Evolutionary conservation across 1,139 yeast genomes (phyloP).

Genomic region (Yamadazyma membranifaciens): DNA sequence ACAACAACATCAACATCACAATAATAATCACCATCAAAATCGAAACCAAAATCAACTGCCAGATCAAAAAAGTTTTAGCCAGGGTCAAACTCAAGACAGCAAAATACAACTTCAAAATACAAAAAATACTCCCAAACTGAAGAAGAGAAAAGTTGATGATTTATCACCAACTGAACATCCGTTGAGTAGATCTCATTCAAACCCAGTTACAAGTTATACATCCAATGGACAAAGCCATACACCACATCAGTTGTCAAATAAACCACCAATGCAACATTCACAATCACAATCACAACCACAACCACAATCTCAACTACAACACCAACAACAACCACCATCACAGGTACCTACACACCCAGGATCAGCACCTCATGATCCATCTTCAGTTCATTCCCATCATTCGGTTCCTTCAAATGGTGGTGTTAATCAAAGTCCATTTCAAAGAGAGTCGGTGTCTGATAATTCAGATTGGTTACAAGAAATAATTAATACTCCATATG

Average conservation of each 20-base stretch:
- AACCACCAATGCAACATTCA: background rate
- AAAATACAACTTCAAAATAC: constrained; percentile 45
- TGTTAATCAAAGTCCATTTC: constrained; percentile 1
- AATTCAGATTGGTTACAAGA: constrained; percentile 67
- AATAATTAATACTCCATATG: constrained; percentile 63
- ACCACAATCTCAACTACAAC: background rate
- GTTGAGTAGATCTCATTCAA: constrained; percentile 2
- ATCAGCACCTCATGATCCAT: background rate
- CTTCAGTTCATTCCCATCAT: background rate
- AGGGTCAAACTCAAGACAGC: background rate
- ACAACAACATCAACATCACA: background rate
- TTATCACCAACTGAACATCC: constrained; percentile 7
- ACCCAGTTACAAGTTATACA: background rate
- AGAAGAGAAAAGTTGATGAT: constrained; percentile 7
- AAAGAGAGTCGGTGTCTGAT: constrained; percentile 13
- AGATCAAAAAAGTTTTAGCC: background rate
- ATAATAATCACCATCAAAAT: constrained; percentile 13
- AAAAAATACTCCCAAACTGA: constrained; percentile 53
- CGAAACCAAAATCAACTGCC: background rate
- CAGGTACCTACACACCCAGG: background rate
- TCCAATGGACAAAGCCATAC: background rate
- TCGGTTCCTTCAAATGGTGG: constrained; percentile 4
- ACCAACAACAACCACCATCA: background rate
- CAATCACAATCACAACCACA: background rate
- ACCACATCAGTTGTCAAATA: background rate